Evolutionary conservation across 768 basidiomycete species (phyloP).

Genomic region (Holtermannia corniformis): DNA sequence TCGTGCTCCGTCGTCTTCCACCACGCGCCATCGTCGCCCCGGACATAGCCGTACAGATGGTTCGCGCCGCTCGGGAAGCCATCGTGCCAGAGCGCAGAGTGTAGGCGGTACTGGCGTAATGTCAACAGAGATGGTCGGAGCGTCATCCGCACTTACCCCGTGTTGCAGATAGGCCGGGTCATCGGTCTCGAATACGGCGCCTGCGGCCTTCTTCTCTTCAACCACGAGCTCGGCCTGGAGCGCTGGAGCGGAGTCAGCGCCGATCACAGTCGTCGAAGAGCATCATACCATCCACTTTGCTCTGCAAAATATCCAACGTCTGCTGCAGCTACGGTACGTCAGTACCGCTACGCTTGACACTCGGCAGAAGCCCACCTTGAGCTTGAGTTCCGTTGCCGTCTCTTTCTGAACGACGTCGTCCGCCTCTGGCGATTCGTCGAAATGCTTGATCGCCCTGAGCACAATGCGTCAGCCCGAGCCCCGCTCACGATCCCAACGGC

Average conservation of each 20-base stretch:
- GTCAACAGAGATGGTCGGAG: conserved; percentile 4
- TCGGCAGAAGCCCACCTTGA: conserved; percentile 16
- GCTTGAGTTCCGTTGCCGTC: conserved; percentile 16
- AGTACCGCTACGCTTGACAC: not conserved
- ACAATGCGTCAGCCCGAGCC: not conserved
- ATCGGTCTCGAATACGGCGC: conserved; percentile 22
- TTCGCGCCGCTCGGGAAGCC: conserved; percentile 16
- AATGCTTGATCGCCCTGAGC: conserved; percentile 21
- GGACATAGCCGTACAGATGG: conserved; percentile 26
- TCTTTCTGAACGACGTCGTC: conserved; percentile 9
- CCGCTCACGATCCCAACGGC: not conserved
- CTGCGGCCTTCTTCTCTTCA: conserved; percentile 10
- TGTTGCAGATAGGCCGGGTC: conserved; percentile 21
- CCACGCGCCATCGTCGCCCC: conserved; percentile 20
- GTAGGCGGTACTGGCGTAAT: conserved; percentile 17
- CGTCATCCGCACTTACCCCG: conserved; percentile 15
- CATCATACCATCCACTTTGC: conserved; percentile 5
- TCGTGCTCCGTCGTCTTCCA: conserved; percentile 32
- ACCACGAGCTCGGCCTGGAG: conserved; percentile 13
- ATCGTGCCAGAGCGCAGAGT: conserved; percentile 24
- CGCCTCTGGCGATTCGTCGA: conserved; percentile 4
- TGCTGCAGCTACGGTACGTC: conserved; percentile 14
- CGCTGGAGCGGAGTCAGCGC: too few relatives aligned
- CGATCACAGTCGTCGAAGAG: too few relatives aligned
- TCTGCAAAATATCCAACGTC: conserved; percentile 10